Evolutionary conservation across 805 yeast species (phyloP).

Genomic region (Candida easanensis): DNA sequence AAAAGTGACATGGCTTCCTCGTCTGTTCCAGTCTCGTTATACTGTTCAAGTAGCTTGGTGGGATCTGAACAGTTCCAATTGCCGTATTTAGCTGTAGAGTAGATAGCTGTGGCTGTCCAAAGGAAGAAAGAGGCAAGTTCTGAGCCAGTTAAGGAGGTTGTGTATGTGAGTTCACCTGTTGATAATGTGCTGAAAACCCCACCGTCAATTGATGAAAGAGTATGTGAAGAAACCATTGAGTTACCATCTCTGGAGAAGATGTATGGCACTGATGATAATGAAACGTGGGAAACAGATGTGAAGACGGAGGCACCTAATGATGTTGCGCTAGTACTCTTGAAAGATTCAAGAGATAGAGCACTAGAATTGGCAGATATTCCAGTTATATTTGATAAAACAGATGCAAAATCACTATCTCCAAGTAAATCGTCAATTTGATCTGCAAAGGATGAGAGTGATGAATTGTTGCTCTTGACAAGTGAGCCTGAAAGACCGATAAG

Average conservation of each 20-base stretch:
- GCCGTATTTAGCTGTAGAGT: conserved; percentile 27
- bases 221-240: conserved; percentile 10
- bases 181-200: conserved; percentile 3
- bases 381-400: conserved; percentile 1
- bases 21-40: conserved; percentile 25
- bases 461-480: conserved; percentile 3
- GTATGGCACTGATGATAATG: conserved; percentile 9
- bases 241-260: conserved; percentile 7
- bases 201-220: neutral
- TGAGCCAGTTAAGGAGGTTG: conserved; percentile 7
- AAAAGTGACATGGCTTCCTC: conserved; percentile 3
- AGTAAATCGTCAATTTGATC: neutral
- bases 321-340: conserved; percentile 4
- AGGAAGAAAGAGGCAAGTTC: conserved; percentile 24
- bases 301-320: conserved; percentile 6
- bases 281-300: conserved; percentile 10
- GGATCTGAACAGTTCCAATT: conserved; percentile 28
- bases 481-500: conserved; percentile 7
- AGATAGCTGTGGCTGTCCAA: conserved; percentile 25
- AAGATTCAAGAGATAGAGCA: neutral
- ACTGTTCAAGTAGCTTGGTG: conserved; percentile 22
- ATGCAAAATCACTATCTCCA: neutral
- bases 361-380: neutral
- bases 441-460: conserved; percentile 1
- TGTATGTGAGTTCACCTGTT: conserved; percentile 5